Conservation (phyloP, 164 flowering plant genomes). For the Vitis rupestris region DNA sequence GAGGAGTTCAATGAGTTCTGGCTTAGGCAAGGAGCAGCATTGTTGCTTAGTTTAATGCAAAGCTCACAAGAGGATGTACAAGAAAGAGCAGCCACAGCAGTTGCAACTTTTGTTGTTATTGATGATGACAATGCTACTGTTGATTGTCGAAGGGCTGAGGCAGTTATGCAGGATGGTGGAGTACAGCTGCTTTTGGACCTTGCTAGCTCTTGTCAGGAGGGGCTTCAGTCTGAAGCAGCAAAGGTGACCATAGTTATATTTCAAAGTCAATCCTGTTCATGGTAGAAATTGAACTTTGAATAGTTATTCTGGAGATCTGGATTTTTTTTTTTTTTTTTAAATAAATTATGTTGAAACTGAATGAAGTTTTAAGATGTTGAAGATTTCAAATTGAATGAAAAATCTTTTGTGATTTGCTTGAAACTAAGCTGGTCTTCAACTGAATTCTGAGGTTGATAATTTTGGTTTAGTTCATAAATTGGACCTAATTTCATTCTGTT, state of each 20-base stretch:
- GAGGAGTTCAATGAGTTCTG: conserved; percentile 75
- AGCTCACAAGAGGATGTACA: conserved; percentile 94
- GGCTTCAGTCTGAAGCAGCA: conserved; percentile 95
- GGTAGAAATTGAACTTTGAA: background rate
- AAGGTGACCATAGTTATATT: conserved; percentile 45
- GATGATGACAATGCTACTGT: conserved; percentile 94
- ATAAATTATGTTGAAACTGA: too few species aligned
- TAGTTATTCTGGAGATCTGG: too few species aligned
- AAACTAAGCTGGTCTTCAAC: background rate
- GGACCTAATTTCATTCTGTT: background rate
- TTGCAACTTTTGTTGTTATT: conserved; percentile 94
- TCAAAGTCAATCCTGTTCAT: background rate
- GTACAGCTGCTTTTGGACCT: conserved; percentile 74
- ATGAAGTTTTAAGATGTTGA: too few species aligned
- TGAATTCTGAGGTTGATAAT: too few species aligned
- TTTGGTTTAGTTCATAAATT: background rate
- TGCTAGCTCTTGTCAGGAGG: conserved; percentile 87
- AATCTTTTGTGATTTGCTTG: too few species aligned
- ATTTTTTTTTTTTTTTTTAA: too few species aligned
- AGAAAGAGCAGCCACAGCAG: conserved; percentile 96
- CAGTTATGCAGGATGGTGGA: conserved; percentile 90
- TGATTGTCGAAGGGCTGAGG: conserved; percentile 82
- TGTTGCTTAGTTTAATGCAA: conserved; percentile 79
- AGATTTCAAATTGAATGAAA: too few species aligned
- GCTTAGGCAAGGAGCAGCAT: conserved; percentile 80